These are phyloP conservation scores for Candida tetrigidarum DNA, from an alignment of 1,139 yeast species.

Conservation along the genomic window DNA sequence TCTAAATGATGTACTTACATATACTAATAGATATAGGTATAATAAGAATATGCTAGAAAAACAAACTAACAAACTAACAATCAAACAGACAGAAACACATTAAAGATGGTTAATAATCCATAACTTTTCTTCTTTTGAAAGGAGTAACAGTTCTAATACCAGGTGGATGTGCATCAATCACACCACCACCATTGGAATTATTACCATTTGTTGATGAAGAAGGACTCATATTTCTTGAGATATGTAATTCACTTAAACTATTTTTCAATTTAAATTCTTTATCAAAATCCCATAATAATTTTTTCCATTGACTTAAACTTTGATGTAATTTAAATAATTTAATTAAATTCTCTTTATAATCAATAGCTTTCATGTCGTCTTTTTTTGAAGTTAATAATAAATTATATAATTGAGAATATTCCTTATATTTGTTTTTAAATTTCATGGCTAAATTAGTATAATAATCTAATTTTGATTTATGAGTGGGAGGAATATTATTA, in stretches of 20 bases:
- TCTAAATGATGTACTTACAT: too few species aligned
- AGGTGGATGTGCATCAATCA: neutral
- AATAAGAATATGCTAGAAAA: too few species aligned
- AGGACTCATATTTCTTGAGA: conserved; percentile 5
- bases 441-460: conserved; percentile 36
- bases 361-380: conserved; percentile 16
- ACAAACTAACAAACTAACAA: too few species aligned
- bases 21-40: too few species aligned
- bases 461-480: conserved; percentile 20
- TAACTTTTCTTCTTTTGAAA: conserved; percentile 9
- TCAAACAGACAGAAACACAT: too few species aligned
- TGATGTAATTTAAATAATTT: conserved; percentile 41
- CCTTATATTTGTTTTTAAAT: conserved; percentile 42
- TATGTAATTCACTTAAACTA: conserved; percentile 21
- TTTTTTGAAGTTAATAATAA: conserved; percentile 19
- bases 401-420: conserved; percentile 40
- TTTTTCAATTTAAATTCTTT: conserved; percentile 35
- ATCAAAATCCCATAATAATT: conserved; percentile 39
- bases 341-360: conserved; percentile 24
- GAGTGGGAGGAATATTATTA: neutral
- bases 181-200: neutral
- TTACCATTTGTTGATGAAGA: neutral
- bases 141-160: conserved; percentile 3
- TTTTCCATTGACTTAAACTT: conserved; percentile 38
- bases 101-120: conserved; percentile 11